Percentiles rank a stretch among this genome's conserved stretches.
Conservation (phyloP, 208 protist species). For the Trypanosoma rangeli region DNA sequence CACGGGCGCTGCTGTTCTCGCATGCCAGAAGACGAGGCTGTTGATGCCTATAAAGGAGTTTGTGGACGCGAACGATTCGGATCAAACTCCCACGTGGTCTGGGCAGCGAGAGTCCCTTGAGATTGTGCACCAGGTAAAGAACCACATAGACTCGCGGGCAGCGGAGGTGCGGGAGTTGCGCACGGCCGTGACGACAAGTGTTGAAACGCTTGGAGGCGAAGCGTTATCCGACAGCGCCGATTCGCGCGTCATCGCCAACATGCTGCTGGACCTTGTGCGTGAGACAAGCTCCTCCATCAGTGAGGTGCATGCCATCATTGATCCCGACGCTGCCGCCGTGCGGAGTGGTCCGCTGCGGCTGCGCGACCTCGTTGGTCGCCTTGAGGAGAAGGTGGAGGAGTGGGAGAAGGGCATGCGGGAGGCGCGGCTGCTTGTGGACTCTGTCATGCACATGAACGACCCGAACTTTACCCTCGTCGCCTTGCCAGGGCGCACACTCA, state of each 20-base stretch:
- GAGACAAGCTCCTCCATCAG: conserved; percentile 22
- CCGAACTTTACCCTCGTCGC: conserved; percentile 9
- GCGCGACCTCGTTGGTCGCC: conserved; percentile 6
- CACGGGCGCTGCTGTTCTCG: background rate
- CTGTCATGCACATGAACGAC: conserved; percentile 16
- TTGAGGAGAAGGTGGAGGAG: conserved; percentile 5
- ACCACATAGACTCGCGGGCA: conserved; percentile 24
- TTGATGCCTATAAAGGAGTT: conserved; percentile 26
- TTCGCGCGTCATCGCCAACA: conserved; percentile 9
- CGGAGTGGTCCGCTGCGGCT: background rate
- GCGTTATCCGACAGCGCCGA: conserved; percentile 6
- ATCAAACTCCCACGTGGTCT: conserved; percentile 1
- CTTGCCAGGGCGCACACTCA: background rate
- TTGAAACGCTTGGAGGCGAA: conserved; percentile 43
- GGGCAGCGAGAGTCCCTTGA: conserved; percentile 1
- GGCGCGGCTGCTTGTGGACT: conserved; percentile 11
- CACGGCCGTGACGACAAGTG: conserved; percentile 30
- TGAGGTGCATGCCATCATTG: conserved; percentile 10
- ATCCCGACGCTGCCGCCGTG: background rate
- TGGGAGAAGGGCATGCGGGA: conserved; percentile 3
- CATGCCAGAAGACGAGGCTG: conserved; percentile 12
- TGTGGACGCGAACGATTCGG: background rate
- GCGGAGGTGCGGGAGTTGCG: conserved; percentile 37
- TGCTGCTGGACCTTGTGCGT: conserved; percentile 10
- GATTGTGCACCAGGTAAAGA: conserved; percentile 31